Conservation (phyloP, 2,329 filamentous ascomycete genomes). For the Nigrograna mackinnonii region DNA sequence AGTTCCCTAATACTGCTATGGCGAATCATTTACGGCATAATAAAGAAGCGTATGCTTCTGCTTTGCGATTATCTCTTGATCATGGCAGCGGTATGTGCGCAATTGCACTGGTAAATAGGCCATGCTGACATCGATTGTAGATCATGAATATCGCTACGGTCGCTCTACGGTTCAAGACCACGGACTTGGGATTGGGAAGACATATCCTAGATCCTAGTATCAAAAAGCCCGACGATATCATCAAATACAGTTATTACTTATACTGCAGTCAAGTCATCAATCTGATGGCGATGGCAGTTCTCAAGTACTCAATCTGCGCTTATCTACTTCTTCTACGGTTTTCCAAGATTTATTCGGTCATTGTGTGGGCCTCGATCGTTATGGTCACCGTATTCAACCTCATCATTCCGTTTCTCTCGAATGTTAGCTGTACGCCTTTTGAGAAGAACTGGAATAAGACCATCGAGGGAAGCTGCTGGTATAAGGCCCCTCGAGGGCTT, state of each 20-base stretch:
- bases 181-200: constrained; percentile 18
- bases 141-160: constrained; percentile 16
- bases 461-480: constrained; percentile 23
- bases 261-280: constrained; percentile 26
- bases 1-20: constrained; percentile 17
- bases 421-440: constrained; percentile 25
- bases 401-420: constrained; percentile 17
- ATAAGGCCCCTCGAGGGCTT: constrained; percentile 16
- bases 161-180: constrained; percentile 19
- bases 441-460: constrained; percentile 29
- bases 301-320: constrained; percentile 31
- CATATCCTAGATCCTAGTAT: constrained; percentile 24
- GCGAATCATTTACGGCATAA: constrained; percentile 22
- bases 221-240: constrained; percentile 17
- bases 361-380: constrained; percentile 26
- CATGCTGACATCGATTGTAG: constrained; percentile 7
- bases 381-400: constrained; percentile 28
- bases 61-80: constrained; percentile 26
- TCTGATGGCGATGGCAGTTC: constrained; percentile 21
- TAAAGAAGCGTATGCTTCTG: constrained; percentile 20
- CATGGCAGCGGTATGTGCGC: constrained; percentile 21
- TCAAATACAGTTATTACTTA: constrained; percentile 21
- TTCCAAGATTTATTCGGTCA: constrained; percentile 18
- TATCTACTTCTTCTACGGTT: constrained; percentile 29
- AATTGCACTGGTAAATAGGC: constrained; percentile 11